Conservation (phyloP, 2,329 filamentous ascomycete genomes). For the Dothistroma pini region DNA sequence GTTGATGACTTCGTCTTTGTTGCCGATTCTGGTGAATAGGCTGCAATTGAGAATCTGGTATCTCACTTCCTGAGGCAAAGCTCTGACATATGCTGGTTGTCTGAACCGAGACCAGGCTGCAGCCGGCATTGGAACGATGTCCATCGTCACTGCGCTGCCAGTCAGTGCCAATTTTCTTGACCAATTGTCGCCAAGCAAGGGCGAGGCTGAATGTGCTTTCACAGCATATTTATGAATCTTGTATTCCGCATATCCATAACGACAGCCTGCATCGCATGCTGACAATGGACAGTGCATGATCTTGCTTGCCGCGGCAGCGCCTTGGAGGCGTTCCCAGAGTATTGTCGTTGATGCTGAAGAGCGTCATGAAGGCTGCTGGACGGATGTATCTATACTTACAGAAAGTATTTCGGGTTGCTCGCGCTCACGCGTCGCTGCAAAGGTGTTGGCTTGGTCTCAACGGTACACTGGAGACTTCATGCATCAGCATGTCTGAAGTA, state of each 20-base stretch:
- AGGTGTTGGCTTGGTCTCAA: not conserved
- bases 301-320: too few species aligned
- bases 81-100: not conserved
- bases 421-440: not conserved
- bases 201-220: too few species aligned
- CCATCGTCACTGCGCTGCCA: not conserved
- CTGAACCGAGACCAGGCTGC: not conserved
- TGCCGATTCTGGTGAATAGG: not conserved
- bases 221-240: too few species aligned
- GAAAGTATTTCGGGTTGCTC: not conserved
- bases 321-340: too few species aligned
- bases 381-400: not conserved
- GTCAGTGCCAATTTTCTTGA: not conserved
- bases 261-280: too few species aligned
- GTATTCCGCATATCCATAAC: too few species aligned
- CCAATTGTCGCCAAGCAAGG: too few species aligned
- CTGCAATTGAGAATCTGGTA: not conserved
- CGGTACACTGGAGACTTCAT: not conserved
- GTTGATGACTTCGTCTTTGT: not conserved
- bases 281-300: too few species aligned
- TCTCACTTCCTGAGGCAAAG: not conserved
- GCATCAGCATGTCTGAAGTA: not conserved
- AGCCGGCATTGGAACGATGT: not conserved
- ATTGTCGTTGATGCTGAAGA: too few species aligned
- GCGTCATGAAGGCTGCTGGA: too few species aligned